Base-by-base conservation (phyloP, 768 basidiomycete genomes). In the Podaxis carcinomalis region DNA sequence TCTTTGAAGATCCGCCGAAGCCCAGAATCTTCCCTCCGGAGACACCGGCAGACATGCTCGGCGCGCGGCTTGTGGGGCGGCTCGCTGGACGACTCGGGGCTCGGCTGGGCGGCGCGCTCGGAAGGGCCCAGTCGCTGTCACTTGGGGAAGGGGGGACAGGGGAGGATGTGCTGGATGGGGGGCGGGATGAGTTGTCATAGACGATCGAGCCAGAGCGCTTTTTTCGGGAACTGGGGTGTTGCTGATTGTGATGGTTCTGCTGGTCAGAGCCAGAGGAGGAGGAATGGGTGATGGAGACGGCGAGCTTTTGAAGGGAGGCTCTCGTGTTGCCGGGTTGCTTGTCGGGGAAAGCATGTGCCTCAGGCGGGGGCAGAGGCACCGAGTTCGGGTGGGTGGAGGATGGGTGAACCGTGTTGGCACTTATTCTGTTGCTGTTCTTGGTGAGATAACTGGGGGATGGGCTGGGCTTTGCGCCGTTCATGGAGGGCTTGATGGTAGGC, bases 11-110 rank as follows among this genome's bases (percentile, higher is more conserved):
- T 25, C 35, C 32, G 56, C 44, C 44, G 19, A 35, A 47, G 56
- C 46, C 46, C 2, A 54, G 21, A 9, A 77, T 57, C 67, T 73
- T 77, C 62, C 67, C 75, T 44, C 73, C 80, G 36, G 77, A 75
- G 9, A 71, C 67, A 19, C 78, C 77, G 25, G 74, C 71, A n/a
- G 78, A 78, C 77, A 78, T 77, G 66, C 78, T 80, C 28, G 78
- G 78, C 23, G 84, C 80, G 42, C 81, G 73, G 62, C 79, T 81
- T 10, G 73, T 68, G 39, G 77, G 74, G 60, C 74, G 78, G 55
- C 84, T 88, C 3, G 85, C 80, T 0, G 86, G 80, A 42, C 82
- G 76, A 13, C 83, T 87, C 9, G 86, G 82, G 2, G 83, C 81
- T 32, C 77, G 72, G 68, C 85, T 88, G 1, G 87, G 84, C 1